Percentiles rank a stretch among this genome's conserved stretches.
These are phyloP conservation scores for Apium graveolens DNA, from an alignment of 129 eudicot species.

Conservation along the genomic window DNA sequence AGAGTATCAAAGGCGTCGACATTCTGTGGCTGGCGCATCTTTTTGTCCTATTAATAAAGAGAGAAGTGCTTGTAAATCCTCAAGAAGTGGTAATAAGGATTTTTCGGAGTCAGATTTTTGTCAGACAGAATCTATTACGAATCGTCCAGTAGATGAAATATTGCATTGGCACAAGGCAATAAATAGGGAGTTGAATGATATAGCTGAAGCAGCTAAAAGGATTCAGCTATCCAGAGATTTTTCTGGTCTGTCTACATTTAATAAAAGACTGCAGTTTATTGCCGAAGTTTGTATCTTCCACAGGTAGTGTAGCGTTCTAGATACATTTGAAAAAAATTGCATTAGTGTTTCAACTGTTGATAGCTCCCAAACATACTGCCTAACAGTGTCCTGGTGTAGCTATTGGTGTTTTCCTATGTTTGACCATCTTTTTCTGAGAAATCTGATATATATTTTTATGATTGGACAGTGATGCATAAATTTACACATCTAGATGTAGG, in stretches of 20 bases:
- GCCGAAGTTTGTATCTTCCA: slow-evolving; percentile 45
- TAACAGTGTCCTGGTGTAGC: background rate
- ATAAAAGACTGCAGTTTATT: slow-evolving; percentile 38
- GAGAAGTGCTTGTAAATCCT: slow-evolving; percentile 20
- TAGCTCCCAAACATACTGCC: background rate
- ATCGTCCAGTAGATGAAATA: slow-evolving; percentile 35
- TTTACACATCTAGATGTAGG: background rate
- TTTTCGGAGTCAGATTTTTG: slow-evolving; percentile 5
- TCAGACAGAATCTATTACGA: slow-evolving; percentile 8
- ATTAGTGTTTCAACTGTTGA: background rate
- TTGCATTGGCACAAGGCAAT: slow-evolving; percentile 46
- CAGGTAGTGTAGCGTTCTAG: slow-evolving; percentile 23
- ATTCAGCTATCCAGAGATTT: slow-evolving; percentile 30
- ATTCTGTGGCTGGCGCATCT: slow-evolving; percentile 7
- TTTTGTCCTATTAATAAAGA: background rate
- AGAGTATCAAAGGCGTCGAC: background rate
- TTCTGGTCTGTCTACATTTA: slow-evolving; percentile 30
- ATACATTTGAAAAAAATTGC: background rate
- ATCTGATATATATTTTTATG: background rate
- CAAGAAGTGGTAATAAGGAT: slow-evolving; percentile 26
- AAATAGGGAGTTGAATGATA: slow-evolving; percentile 29
- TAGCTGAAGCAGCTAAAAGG: slow-evolving; percentile 36
- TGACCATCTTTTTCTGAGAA: background rate
- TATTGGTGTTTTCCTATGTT: background rate
- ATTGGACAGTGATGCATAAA: background rate